Conservation (phyloP, 371 early-diverging fungal species). For the Nematocida minor region DNA sequence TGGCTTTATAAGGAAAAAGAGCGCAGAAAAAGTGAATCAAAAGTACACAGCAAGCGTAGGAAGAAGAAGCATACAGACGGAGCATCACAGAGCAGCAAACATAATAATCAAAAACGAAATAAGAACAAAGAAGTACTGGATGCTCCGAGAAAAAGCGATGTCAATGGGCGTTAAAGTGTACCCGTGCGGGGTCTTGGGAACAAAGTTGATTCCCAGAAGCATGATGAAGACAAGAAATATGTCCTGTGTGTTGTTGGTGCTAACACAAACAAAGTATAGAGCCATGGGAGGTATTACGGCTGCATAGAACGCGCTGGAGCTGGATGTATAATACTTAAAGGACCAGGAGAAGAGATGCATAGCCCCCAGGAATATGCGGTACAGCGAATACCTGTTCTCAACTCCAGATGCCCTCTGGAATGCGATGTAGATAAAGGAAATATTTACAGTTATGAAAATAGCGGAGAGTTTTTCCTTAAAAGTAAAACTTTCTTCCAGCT, state of each 20-base stretch:
- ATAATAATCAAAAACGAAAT: neutral
- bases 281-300: conserved; percentile 2
- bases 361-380: conserved; percentile 20
- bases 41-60: neutral
- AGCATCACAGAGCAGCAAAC: neutral
- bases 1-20: neutral
- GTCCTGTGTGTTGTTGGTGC: conserved; percentile 25
- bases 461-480: neutral
- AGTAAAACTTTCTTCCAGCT: neutral
- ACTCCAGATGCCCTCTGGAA: conserved; percentile 31
- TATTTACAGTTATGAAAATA: neutral
- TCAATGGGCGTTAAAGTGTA: neutral
- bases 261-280: conserved; percentile 36
- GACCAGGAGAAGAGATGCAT: conserved; percentile 39
- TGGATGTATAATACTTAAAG: conserved; percentile 3
- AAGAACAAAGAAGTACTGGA: conserved; percentile 15
- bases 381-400: conserved; percentile 9
- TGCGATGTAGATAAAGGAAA: conserved; percentile 47
- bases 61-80: neutral
- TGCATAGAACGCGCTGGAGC: neutral
- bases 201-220: conserved; percentile 4
- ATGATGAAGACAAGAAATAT: conserved; percentile 22
- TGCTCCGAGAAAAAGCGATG: neutral
- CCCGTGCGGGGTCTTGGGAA: neutral
- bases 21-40: neutral